These are phyloP conservation scores for Diaporthe citrichinensis DNA, from an alignment of 2,329 filamentous ascomycete species.

Conservation along the genomic window DNA sequence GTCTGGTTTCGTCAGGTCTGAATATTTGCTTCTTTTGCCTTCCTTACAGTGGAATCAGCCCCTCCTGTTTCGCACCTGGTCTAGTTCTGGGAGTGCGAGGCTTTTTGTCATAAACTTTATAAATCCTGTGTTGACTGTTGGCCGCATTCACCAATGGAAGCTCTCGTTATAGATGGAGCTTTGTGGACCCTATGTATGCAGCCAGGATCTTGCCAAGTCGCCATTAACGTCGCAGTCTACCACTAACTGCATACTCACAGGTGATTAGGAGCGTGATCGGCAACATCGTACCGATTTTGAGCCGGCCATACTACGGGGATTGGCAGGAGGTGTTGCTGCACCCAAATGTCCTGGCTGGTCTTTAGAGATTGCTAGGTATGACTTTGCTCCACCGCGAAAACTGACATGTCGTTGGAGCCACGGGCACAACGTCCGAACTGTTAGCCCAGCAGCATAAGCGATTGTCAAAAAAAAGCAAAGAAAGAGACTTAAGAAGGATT, in stretches of 20 bases:
- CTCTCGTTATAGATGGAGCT: not conserved
- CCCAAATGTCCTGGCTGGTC: not conserved
- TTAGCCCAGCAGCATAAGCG: not conserved
- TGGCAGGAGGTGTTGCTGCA: not conserved
- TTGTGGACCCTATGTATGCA: constrained; percentile 2
- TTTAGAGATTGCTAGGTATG: not conserved
- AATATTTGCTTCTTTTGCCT: not conserved
- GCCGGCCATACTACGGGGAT: not conserved
- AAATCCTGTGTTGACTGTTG: not conserved
- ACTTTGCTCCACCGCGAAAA: not conserved
- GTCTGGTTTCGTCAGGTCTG: not conserved
- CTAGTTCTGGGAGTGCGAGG: not conserved
- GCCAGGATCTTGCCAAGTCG: constrained; percentile 2
- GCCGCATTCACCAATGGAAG: not conserved
- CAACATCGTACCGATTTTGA: not conserved
- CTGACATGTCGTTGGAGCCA: not conserved
- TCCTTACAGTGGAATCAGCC: not conserved
- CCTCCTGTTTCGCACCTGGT: not conserved
- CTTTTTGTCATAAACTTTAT: too few species aligned
- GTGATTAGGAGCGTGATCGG: not conserved
- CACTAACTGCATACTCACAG: not conserved
- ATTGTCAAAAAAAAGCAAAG: not conserved
- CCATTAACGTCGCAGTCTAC: not conserved
- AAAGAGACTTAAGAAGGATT: not conserved
- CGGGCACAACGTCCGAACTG: not conserved